Conservation (phyloP, 163 green algal species). For the Scenedesmus sp. region DNA sequence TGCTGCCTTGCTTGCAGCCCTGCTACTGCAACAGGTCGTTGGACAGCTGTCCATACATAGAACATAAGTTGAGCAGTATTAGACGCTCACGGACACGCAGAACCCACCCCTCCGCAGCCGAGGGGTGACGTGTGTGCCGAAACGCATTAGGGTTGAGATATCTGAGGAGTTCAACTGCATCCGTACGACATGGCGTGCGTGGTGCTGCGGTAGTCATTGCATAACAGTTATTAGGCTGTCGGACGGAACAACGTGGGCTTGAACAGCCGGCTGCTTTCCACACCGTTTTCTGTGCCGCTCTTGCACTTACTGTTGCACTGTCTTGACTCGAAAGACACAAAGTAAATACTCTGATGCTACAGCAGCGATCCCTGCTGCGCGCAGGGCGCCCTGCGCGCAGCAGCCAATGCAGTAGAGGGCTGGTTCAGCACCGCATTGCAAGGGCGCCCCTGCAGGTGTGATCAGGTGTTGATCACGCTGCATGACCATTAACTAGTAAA, state of each 20-base stretch:
- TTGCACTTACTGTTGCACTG: neutral
- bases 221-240: neutral
- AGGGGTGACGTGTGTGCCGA: conserved; percentile 1
- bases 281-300: neutral
- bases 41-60: neutral
- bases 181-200: neutral
- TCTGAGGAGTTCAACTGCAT: neutral
- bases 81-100: neutral
- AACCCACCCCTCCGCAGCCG: neutral
- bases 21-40: neutral
- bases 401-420: neutral
- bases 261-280: neutral
- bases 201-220: neutral
- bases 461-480: neutral
- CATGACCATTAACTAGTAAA: neutral
- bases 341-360: neutral
- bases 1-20: neutral
- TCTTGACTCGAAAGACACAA: too few species aligned
- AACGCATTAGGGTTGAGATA: neutral
- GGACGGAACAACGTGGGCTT: neutral
- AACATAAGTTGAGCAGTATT: neutral
- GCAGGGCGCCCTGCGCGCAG: neutral
- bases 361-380: conserved; percentile 4
- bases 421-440: neutral
- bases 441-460: conserved; percentile 2